Evolutionary conservation across 306 rosid species (phyloP), one percentile per base, ranked within the genome.

Genomic region (Prinsepia uniflora): DNA sequence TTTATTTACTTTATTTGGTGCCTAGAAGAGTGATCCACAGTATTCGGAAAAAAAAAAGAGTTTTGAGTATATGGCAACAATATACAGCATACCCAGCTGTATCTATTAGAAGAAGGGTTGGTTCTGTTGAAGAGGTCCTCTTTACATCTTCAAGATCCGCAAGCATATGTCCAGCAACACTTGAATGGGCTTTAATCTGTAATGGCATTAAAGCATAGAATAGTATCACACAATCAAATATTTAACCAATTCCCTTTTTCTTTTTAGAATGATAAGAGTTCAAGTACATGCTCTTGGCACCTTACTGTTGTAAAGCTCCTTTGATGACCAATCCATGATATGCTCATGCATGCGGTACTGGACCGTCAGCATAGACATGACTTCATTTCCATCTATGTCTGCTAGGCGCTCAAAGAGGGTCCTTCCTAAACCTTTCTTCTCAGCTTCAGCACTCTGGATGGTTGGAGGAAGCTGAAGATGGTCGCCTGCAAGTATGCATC

Each of bases 381-480:
- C 92, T 70, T 89, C 95, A 73, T 87, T 84, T 71, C 87, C 92
- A 75, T 91, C 89, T 82, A 83, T 81, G 52, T 86, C 92, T 5
- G 87, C 95, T 80, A 94, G 96, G 72, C 99, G 90, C 82, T 94
- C 99, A 78, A 91, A 94, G 30, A 90, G 92, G 62, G 97, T 94
- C 85, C 89, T 86, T 75, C 99, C 95, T 79, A 94, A 81, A 70
- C 99, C 99, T 76, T 87, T 94, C 88, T 85, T 94, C 92, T 94
- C 97, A 56, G 99, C 99, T 85, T 94, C 99, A 81, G 81, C 95
- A 83, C 99, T 94, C 86, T 94, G 97, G 75, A 94, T 94, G 80
- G 97, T 94, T 24, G 99, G 99, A 72, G 99, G 99, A 72, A 94
- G 97, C 86, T 94, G 99, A 80, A 94, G 97, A 83, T 94, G 99